A percentile compares a stretch with the other conserved stretches of the same genome.
These are phyloP conservation scores for Didymella lethalis DNA, from an alignment of 2,329 filamentous ascomycete species.

Conservation along the genomic window DNA sequence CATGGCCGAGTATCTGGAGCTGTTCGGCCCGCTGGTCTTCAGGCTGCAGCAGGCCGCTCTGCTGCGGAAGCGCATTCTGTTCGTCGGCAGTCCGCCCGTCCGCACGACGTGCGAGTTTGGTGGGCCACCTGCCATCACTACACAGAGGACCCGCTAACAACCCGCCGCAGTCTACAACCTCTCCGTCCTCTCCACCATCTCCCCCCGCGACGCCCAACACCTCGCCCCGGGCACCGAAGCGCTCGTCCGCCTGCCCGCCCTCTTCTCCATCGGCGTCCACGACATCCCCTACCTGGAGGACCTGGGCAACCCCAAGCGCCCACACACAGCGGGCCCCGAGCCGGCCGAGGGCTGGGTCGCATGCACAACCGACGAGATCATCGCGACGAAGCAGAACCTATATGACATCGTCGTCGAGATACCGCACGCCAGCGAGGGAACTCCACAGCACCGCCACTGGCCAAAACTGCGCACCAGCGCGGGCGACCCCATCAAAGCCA, in stretches of 20 bases:
- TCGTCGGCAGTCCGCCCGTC: slow-evolving; percentile 86
- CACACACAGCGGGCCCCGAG: slow-evolving; percentile 54
- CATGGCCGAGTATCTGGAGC: slow-evolving; percentile 76
- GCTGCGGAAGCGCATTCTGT: slow-evolving; percentile 84
- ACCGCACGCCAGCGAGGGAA: slow-evolving; percentile 68
- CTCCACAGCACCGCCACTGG: slow-evolving; percentile 67
- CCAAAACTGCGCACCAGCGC: slow-evolving; percentile 74
- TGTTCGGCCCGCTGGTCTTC: slow-evolving; percentile 90
- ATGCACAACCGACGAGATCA: slow-evolving; percentile 93
- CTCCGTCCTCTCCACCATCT: slow-evolving; percentile 90
- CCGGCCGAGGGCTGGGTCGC: slow-evolving; percentile 79
- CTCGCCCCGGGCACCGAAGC: slow-evolving; percentile 69
- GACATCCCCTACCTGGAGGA: slow-evolving; percentile 82
- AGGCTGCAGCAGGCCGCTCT: slow-evolving; percentile 88
- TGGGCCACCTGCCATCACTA: slow-evolving; percentile 52
- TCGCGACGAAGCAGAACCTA: slow-evolving; percentile 83
- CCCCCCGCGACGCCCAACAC: slow-evolving; percentile 73
- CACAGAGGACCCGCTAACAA: slow-evolving; percentile 9
- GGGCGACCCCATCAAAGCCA: slow-evolving; percentile 76
- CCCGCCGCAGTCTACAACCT: slow-evolving; percentile 79
- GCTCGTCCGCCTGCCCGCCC: slow-evolving; percentile 72
- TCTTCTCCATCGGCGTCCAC: slow-evolving; percentile 94
- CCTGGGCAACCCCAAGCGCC: slow-evolving; percentile 56
- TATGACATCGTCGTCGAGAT: slow-evolving; percentile 91
- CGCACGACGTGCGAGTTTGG: slow-evolving; percentile 88